A percentile compares a stretch with the other conserved stretches of the same genome.
Conservation (phyloP, 2,329 filamentous ascomycete genomes). For the Cryphonectria naterciae region DNA sequence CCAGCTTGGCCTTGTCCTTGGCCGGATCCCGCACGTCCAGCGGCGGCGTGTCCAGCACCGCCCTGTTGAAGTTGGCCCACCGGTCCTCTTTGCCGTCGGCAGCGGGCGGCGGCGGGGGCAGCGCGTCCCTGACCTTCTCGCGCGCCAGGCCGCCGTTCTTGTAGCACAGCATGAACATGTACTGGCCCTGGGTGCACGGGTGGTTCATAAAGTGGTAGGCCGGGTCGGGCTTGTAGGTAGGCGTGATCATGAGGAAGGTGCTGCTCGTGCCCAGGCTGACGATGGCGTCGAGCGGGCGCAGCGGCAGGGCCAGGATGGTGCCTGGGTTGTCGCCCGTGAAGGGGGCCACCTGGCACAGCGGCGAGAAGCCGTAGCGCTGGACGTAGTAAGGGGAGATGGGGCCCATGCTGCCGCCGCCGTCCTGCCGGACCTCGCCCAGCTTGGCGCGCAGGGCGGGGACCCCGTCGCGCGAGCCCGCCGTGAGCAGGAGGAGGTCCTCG, state of each 20-base stretch:
- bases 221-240: slow-evolving; percentile 86
- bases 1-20: slow-evolving; percentile 72
- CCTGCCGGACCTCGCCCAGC: slow-evolving; percentile 77
- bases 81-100: slow-evolving; percentile 50
- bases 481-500: slow-evolving; percentile 73
- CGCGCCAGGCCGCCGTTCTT: slow-evolving; percentile 96
- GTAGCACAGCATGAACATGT: slow-evolving; percentile 99
- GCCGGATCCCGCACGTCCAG: slow-evolving; percentile 62
- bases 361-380: slow-evolving; percentile 74
- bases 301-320: slow-evolving; percentile 88
- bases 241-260: slow-evolving; percentile 96
- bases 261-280: slow-evolving; percentile 94
- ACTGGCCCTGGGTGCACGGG: slow-evolving; percentile 84
- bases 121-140: slow-evolving; percentile 82
- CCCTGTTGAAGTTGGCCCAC: slow-evolving; percentile 83
- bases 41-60: slow-evolving; percentile 68
- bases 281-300: slow-evolving; percentile 88
- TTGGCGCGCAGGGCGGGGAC: slow-evolving; percentile 69
- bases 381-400: slow-evolving; percentile 79
- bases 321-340: slow-evolving; percentile 97
- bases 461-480: slow-evolving; percentile 65
- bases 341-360: slow-evolving; percentile 76
- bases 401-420: slow-evolving; percentile 81
- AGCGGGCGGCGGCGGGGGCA: slow-evolving; percentile 67
- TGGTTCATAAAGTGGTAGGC: slow-evolving; percentile 99